Evolutionary conservation across 1,139 yeast genomes (phyloP), one percentile per base, ranked within the genome.

Genomic region (Nadsonia starkeyi-henricii): DNA sequence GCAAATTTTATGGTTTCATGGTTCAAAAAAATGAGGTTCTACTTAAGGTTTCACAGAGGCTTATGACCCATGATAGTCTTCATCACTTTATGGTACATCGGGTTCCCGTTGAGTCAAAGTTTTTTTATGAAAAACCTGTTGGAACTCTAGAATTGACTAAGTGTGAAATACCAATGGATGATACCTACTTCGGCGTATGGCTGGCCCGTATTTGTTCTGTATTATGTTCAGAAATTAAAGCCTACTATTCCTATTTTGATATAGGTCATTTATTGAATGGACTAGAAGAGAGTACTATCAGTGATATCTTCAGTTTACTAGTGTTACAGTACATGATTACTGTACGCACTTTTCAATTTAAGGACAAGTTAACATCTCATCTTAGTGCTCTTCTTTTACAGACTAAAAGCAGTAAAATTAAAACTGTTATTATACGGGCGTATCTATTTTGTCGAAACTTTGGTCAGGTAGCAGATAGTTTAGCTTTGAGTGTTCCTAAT

Each of bases 371-470:
- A 33, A 33, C 39, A 4, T 15, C 39, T 12, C 4, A 12, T 13
- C 39, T 33, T 15, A 33, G 17, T n/a, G 3, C 39, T n/a, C 15
- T 33, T n/a, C 39, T 33, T 12, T 33, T n/a, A 12, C 17, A 33
- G 3, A 33, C 17, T 13, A 12, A 33, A 13, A n/a, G 12, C 17
- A n/a, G 12, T 5, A 33, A 33, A 13, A 33, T 33, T 15, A 33
- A 33, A 15, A 5, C 15, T 4, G 39, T 15, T 50, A 39, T 71
- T 62, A 51, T 59, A 56, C 47, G 19, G 18, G 23, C 28, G n/a
- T 26, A 42, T 20, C 7, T 26, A 20, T 26, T 20, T 7, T 42
- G 43, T 21, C 23, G 28, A 3, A 21, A 26, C 15, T 26, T 42
- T 4, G 23, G 30, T 26, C 42, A 48, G 36, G 23, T 21, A 2